Percentiles rank a stretch among this genome's conserved stretches.
These are phyloP conservation scores for Allomyces javanicus DNA, from an alignment of 192 early-diverging fungal genomes.

Conservation along the genomic window DNA sequence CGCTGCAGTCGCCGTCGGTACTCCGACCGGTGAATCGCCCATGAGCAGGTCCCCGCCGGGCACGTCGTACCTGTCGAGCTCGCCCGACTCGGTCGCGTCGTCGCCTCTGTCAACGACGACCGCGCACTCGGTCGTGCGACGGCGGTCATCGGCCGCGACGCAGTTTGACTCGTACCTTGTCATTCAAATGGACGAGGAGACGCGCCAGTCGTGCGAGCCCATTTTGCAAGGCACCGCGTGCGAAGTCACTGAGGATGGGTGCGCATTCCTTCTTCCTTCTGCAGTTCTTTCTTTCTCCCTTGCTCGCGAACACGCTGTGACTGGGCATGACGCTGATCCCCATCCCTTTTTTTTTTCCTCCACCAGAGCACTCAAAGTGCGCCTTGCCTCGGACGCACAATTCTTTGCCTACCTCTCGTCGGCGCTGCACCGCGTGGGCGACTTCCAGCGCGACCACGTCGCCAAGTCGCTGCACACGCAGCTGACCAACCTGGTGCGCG, in stretches of 20 bases:
- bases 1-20: too few species aligned
- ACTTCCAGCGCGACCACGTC: neutral
- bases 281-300: too few species aligned
- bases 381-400: neutral
- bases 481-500: neutral
- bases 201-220: neutral
- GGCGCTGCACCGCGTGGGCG: neutral
- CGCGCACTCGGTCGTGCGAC: too few species aligned
- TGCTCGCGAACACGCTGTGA: too few species aligned
- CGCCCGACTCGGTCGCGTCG: too few species aligned
- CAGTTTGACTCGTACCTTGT: neutral
- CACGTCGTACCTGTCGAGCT: too few species aligned
- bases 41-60: too few species aligned
- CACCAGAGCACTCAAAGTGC: neutral
- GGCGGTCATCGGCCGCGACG: too few species aligned
- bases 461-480: neutral
- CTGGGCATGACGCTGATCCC: neutral
- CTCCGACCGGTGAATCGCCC: too few species aligned
- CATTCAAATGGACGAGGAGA: neutral
- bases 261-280: too few species aligned
- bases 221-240: neutral
- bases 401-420: neutral
- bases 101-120: too few species aligned
- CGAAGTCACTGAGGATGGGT: too few species aligned
- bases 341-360: neutral